A percentile compares a stretch with the other conserved stretches of the same genome.
Conservation (phyloP, 2,329 filamentous ascomycete species). For the Gliomastix tumulicola region DNA sequence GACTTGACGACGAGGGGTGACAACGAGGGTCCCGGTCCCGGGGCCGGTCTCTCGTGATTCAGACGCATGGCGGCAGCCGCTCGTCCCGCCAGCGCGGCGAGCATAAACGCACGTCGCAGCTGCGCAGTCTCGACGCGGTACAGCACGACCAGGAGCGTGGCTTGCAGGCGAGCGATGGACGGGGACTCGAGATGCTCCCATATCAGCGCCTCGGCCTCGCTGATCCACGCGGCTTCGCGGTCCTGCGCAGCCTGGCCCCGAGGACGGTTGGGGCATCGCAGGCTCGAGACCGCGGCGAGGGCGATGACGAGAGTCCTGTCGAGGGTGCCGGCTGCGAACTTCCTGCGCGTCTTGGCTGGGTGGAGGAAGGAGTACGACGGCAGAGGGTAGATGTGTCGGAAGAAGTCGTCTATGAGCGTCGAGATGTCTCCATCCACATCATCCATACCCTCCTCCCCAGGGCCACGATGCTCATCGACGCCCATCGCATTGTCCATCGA, state of each 20-base stretch:
- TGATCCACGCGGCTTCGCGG: conserved; percentile 1
- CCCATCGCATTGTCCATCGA: not conserved
- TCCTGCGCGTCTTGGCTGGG: not conserved
- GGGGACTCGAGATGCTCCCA: conserved; percentile 5
- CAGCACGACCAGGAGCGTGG: conserved; percentile 3
- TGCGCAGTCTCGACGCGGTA: conserved; percentile 4
- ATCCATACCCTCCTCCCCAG: no score
- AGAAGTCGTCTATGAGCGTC: conserved; percentile 13
- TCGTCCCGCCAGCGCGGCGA: conserved; percentile 23
- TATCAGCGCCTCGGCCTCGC: conserved; percentile 3
- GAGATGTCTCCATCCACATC: no score
- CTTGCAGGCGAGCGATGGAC: conserved; percentile 2
- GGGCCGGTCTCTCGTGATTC: conserved; percentile 28
- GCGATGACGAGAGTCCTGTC: conserved; percentile 3
- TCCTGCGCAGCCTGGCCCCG: no score
- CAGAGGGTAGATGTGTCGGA: conserved; percentile 13
- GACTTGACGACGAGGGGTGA: conserved; percentile 16
- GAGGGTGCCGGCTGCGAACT: not conserved
- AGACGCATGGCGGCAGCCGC: conserved; percentile 28
- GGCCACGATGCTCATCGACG: not conserved
- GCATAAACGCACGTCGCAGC: conserved; percentile 18
- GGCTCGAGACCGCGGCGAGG: conserved; percentile 2
- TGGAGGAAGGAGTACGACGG: conserved; percentile 24
- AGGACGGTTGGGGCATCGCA: conserved; percentile 1
- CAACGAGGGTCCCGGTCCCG: conserved; percentile 10